Evolutionary conservation across 345 rosid genomes (phyloP).

Genomic region (Acer negundo): DNA sequence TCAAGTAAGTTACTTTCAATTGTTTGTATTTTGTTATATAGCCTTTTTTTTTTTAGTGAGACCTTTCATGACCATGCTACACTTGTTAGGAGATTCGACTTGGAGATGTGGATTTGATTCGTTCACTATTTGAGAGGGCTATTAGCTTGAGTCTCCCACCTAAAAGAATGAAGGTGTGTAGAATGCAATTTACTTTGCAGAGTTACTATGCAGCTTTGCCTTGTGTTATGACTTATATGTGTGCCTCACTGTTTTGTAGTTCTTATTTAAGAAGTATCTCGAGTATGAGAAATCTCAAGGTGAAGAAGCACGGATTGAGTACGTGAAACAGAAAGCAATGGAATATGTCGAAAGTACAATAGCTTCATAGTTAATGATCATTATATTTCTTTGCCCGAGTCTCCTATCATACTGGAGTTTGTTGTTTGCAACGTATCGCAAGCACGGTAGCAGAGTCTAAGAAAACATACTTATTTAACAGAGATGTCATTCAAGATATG

Average conservation of each 20-base stretch:
- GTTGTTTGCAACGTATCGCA: neutral
- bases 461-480: neutral
- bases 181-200: neutral
- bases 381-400: neutral
- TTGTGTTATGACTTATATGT: neutral
- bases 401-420: neutral
- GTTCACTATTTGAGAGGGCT: slow-evolving; percentile 84
- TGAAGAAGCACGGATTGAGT: slow-evolving; percentile 60
- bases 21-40: neutral
- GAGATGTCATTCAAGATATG: no score
- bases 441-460: neutral
- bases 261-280: slow-evolving; percentile 86
- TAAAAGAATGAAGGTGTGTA: slow-evolving; percentile 77
- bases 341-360: slow-evolving; percentile 68
- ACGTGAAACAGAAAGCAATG: slow-evolving; percentile 83
- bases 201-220: slow-evolving; percentile 3
- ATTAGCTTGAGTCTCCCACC: slow-evolving; percentile 81
- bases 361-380: slow-evolving; percentile 13
- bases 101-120: slow-evolving; percentile 69
- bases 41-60: neutral
- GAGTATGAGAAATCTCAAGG: slow-evolving; percentile 67
- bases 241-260: slow-evolving; percentile 45
- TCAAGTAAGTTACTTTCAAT: slow-evolving; percentile 51
- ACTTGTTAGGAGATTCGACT: slow-evolving; percentile 71
- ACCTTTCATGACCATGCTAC: slow-evolving; percentile 15